phyloP scores from a whole-genome alignment of 202 grass and related monocot genomes.

The Cymbopogon flexuosus region DNA sequence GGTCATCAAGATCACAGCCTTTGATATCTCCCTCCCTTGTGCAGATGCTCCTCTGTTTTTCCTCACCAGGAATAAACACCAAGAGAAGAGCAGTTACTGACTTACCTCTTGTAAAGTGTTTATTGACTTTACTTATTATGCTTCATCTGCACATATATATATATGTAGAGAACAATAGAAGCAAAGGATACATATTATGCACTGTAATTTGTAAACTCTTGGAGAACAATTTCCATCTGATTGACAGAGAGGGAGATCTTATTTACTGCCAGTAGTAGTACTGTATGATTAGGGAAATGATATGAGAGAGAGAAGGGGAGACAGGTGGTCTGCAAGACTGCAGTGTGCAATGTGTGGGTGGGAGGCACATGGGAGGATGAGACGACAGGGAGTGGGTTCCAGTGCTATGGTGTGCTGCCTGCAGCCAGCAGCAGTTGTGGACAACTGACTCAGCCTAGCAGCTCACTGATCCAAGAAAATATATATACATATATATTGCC shows the following conservation, averaged over 20 bases:
- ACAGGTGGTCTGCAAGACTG: not conserved
- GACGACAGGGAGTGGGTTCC: slow-evolving; percentile 31
- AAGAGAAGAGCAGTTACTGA: not conserved
- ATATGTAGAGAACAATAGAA: not conserved
- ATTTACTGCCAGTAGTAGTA: not conserved
- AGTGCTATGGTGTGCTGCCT: slow-evolving; percentile 1
- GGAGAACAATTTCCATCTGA: not conserved
- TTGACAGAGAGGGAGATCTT: not conserved
- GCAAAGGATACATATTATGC: not conserved
- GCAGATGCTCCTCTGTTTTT: not conserved
- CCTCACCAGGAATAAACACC: not conserved
- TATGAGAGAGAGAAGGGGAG: not conserved
- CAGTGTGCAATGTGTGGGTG: slow-evolving; percentile 27
- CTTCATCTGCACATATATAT: not conserved
- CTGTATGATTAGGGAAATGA: slow-evolving; percentile 19
- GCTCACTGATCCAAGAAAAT: slow-evolving; percentile 3
- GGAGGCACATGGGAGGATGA: slow-evolving; percentile 41
- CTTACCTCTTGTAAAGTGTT: not conserved
- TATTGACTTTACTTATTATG: not conserved
- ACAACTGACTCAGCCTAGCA: slow-evolving; percentile 13
- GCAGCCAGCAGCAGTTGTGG: slow-evolving; percentile 27
- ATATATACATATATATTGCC: not conserved
- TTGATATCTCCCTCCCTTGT: too few relatives aligned
- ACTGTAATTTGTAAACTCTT: slow-evolving; percentile 2
- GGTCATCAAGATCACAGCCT: too few relatives aligned